These are phyloP conservation scores for Parachaetomium inaequale DNA, from an alignment of 495 filamentous ascomycete genomes.

Conservation along the genomic window DNA sequence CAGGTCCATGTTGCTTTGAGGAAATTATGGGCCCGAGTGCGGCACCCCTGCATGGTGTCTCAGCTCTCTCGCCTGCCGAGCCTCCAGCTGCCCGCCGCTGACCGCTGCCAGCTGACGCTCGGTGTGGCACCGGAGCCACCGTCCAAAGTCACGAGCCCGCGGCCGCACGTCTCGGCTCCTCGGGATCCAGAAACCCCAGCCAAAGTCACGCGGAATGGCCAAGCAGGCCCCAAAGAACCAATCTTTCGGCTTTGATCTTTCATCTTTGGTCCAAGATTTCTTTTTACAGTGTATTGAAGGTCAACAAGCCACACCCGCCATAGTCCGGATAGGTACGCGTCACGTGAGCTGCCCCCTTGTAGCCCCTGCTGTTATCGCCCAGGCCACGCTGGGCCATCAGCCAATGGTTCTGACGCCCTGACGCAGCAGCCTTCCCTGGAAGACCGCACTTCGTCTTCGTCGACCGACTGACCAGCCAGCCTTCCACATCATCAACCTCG, in stretches of 20 bases:
- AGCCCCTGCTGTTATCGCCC: conserved; percentile 15
- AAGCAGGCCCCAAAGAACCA: not conserved
- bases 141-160: conserved; percentile 7
- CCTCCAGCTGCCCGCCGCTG: not conserved
- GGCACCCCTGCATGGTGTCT: no score
- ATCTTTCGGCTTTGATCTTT: not conserved
- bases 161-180: not conserved
- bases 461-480: conserved; percentile 24
- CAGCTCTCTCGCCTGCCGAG: no score
- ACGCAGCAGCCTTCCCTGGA: conserved; percentile 34
- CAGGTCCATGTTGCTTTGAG: no score
- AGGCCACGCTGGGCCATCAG: conserved; percentile 21
- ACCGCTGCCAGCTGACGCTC: conserved; percentile 13
- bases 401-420: conserved; percentile 31
- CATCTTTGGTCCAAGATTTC: not conserved
- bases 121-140: not conserved
- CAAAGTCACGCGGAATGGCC: not conserved
- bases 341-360: conserved; percentile 18
- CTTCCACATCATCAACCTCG: conserved; percentile 31
- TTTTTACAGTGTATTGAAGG: not conserved
- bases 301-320: conserved; percentile 5
- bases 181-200: not conserved
- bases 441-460: conserved; percentile 14
- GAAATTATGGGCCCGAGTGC: no score
- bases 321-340: conserved; percentile 8